Conservation (phyloP, 2,329 filamentous ascomycete species). For the Aureobasidium sp. region DNA sequence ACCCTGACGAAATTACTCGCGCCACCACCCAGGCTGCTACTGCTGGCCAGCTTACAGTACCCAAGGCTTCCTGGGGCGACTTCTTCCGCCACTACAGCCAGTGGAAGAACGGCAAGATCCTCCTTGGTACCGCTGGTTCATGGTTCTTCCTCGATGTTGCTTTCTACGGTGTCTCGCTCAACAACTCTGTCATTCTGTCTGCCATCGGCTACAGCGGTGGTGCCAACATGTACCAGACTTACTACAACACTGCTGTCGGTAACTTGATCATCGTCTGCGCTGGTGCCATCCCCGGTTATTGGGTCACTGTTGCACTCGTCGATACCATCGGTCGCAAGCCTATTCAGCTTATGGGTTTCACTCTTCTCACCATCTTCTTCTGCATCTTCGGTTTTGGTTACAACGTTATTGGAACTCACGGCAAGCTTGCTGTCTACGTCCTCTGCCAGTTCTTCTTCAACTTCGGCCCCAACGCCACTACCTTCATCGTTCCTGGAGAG, state of each 20-base stretch:
- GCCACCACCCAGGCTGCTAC: constrained; percentile 50
- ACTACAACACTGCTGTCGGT: constrained; percentile 68
- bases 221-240: constrained; percentile 56
- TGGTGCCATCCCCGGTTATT: constrained; percentile 74
- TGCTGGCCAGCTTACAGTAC: constrained; percentile 50
- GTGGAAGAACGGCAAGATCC: constrained; percentile 63
- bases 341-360: constrained; percentile 57
- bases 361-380: constrained; percentile 42
- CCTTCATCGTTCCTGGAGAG: constrained; percentile 46
- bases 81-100: constrained; percentile 64
- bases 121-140: constrained; percentile 72
- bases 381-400: constrained; percentile 44
- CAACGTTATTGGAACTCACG: constrained; percentile 35
- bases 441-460: constrained; percentile 48
- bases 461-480: constrained; percentile 46
- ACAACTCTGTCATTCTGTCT: constrained; percentile 64
- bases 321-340: constrained; percentile 71
- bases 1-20: constrained; percentile 61
- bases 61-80: constrained; percentile 65
- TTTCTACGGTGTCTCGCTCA: constrained; percentile 56
- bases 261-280: constrained; percentile 74
- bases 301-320: constrained; percentile 67
- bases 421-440: constrained; percentile 41
- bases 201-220: constrained; percentile 68
- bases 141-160: constrained; percentile 74